These are phyloP conservation scores for Aspergillus tanneri DNA, from an alignment of 2,329 filamentous ascomycete species.

Conservation along the genomic window DNA sequence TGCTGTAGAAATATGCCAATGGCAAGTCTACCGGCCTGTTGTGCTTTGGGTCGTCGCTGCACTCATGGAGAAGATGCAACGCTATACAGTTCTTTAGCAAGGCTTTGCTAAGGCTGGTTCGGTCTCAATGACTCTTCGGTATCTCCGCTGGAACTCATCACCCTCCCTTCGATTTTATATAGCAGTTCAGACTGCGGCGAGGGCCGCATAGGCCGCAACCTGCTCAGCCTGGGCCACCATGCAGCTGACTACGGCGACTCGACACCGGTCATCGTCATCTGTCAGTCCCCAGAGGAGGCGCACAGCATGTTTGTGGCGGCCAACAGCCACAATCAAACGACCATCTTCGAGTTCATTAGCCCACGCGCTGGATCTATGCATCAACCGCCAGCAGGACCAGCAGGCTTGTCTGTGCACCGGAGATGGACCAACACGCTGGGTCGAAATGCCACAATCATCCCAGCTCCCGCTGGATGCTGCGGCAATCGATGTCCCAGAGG, in stretches of 20 bases:
- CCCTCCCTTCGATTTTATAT: slow-evolving; percentile 22
- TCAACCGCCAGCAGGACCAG: slow-evolving; percentile 18
- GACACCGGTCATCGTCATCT: slow-evolving; percentile 31
- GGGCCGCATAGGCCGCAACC: slow-evolving; percentile 13
- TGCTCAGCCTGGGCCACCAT: slow-evolving; percentile 10
- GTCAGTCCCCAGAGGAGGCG: slow-evolving; percentile 22
- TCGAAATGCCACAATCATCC: slow-evolving; percentile 22
- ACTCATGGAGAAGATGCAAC: slow-evolving; percentile 15
- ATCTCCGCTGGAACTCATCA: slow-evolving; percentile 1
- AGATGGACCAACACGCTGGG: slow-evolving; percentile 19
- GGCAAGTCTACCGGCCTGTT: slow-evolving; percentile 23
- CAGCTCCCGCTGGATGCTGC: slow-evolving; percentile 21
- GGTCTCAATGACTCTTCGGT: slow-evolving; percentile 15
- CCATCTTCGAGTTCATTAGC: slow-evolving; percentile 34
- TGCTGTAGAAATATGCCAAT: background rate
- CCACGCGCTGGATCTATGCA: slow-evolving; percentile 27
- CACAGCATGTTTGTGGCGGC: slow-evolving; percentile 19
- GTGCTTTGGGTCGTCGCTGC: slow-evolving; percentile 18
- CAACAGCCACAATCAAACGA: slow-evolving; percentile 4
- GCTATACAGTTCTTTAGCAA: slow-evolving; percentile 19
- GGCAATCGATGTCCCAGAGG: slow-evolving; percentile 16
- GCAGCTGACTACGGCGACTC: background rate
- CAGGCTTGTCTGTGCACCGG: slow-evolving; percentile 2
- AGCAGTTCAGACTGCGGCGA: slow-evolving; percentile 23
- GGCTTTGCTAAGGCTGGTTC: slow-evolving; percentile 25